These are phyloP conservation scores for Coccomyxa sp. DNA, from an alignment of 139 green algal species.

Conservation along the genomic window DNA sequence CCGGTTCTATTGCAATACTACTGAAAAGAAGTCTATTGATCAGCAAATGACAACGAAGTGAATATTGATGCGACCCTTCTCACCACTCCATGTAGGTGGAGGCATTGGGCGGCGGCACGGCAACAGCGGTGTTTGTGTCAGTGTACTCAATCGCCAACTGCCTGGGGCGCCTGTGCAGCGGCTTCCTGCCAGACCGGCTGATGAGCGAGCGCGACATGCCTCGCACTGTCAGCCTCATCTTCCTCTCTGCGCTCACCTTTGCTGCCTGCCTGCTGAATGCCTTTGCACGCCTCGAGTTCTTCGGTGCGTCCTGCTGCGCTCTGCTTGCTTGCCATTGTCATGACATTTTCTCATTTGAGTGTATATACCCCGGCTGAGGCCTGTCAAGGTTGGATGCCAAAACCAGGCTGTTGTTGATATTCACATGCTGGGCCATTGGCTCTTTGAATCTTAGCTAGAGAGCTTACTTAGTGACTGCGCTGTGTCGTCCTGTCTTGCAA, in stretches of 20 bases:
- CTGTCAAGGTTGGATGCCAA: no score
- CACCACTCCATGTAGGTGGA: slow-evolving; percentile 5
- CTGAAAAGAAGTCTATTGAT: neutral
- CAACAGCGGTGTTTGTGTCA: slow-evolving; percentile 44
- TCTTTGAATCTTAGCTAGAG: no score
- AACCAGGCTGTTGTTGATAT: no score
- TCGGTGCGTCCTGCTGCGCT: slow-evolving; percentile 27
- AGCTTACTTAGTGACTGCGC: no score
- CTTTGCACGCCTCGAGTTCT: slow-evolving; percentile 13
- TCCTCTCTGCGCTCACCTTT: slow-evolving; percentile 26
- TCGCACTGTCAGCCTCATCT: slow-evolving; percentile 30
- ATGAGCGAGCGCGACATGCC: slow-evolving; percentile 41
- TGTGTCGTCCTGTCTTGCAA: no score
- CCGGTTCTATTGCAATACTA: no score
- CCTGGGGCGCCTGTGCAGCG: slow-evolving; percentile 4
- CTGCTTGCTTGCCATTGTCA: no score
- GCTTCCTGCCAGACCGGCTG: slow-evolving; percentile 47
- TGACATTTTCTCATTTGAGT: no score
- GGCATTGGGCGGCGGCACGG: neutral
- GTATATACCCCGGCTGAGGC: no score
- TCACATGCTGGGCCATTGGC: no score
- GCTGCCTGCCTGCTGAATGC: slow-evolving; percentile 14
- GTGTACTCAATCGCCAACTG: slow-evolving; percentile 78
- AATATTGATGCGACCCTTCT: no score
- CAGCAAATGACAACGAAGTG: no score